Base-by-base conservation (phyloP, 768 basidiomycete genomes). In the Lanmaoa pseudosensibilis region DNA sequence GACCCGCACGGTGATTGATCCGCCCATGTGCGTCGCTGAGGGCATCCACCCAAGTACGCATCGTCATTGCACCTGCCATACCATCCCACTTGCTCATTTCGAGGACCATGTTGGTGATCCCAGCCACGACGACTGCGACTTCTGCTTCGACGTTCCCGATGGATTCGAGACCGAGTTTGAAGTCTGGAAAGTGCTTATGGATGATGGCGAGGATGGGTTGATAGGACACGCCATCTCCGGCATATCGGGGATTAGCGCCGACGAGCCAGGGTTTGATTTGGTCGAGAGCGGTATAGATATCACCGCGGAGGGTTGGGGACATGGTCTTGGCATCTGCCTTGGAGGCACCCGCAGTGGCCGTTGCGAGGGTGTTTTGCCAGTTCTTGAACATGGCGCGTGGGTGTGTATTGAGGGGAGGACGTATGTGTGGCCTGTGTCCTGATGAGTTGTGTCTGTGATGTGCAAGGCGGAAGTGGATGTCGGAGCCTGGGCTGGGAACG, bases 11-110 rank as follows among this genome's bases (percentile, higher is more conserved):
- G 13, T 32, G 52, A 61, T 57, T 46, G 46, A 66, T 69, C 58
- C 66, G 72, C n/a, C 59, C 66, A 57, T 80, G 74, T 11, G 75
- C 78, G 33, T 77, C 75, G 9, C 75, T 70, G n/a, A 83, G 70
- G 1, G 70, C 64, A 50, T 83, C 80, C 5, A 76, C 75, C 82
- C 81, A 83, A 11, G 80, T 82, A 36, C 79, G 74, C 75, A 82
- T 79, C 39, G 81, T 77, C 80, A 82, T 81, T 30, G 74, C 80
- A 7, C 79, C 79, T 4, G 81, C 77, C 79, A 82, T 80, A 9
- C 77, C 77, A 53, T 82, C 80, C 80, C 80, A 81, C 66, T 75
- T 78, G 65, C 80, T 82, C 70, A 81, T 75, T 66, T 81, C 80
- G 58, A 83, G 64, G 21, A 80, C 70, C 80, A 81, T 78, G 59